phyloP scores from a whole-genome alignment of 495 filamentous ascomycete genomes.

The Jackrogersella minutella region DNA sequence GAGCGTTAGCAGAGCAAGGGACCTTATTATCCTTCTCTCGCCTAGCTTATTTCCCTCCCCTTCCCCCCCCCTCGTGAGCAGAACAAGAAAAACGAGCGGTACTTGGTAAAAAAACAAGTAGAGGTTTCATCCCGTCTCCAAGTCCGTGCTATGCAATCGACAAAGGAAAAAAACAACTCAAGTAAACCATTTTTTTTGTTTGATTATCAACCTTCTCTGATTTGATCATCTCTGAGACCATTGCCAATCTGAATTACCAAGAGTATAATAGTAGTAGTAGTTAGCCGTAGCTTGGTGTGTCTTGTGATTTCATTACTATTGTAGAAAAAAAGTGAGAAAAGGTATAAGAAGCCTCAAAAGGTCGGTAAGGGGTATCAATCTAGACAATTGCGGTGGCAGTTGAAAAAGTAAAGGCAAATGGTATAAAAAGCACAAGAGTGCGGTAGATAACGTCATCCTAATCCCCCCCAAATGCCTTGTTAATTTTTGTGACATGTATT shows the following conservation, averaged over 20 bases:
- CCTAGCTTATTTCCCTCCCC: background rate
- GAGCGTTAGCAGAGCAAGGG: constrained; percentile 9
- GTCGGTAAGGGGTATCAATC: constrained; percentile 48
- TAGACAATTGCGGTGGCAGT: constrained; percentile 33
- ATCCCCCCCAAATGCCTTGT: constrained; percentile 25
- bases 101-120: background rate
- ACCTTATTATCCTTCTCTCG: background rate
- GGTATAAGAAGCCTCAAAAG: constrained; percentile 18
- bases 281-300: no score
- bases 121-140: constrained; percentile 14
- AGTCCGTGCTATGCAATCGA: constrained; percentile 36
- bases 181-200: constrained; percentile 5
- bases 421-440: constrained; percentile 41
- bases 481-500: constrained; percentile 9
- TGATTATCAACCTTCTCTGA: constrained; percentile 30
- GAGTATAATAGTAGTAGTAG: no score
- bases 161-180: constrained; percentile 18
- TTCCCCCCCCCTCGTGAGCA: constrained; percentile 9
- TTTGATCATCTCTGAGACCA: constrained; percentile 6
- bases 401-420: constrained; percentile 43
- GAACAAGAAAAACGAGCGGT: constrained; percentile 24
- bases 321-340: constrained; percentile 16
- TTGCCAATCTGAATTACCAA: constrained; percentile 26
- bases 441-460: constrained; percentile 35
- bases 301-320: constrained; percentile 37